Evolutionary conservation across 305 asterid genomes (phyloP).

Genomic region (Fraxinus sp.): DNA sequence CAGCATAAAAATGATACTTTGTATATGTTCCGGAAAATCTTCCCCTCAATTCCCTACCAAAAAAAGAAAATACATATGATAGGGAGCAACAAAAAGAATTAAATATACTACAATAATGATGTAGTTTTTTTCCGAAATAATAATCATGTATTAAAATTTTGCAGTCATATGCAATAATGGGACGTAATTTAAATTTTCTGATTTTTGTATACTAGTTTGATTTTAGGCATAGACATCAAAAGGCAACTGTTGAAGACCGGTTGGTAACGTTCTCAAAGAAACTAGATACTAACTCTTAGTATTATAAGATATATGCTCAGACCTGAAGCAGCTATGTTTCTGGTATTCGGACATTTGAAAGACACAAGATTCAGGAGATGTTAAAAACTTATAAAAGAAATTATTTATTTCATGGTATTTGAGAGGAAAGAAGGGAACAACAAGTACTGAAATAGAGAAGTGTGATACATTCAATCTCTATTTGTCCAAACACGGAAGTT

Average conservation of each 20-base stretch:
- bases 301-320: not conserved
- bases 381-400: not conserved
- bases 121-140: not conserved
- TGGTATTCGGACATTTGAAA: not conserved
- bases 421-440: not conserved
- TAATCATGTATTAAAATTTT: not conserved
- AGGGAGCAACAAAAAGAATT: not conserved
- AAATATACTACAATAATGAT: not conserved
- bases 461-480: not conserved
- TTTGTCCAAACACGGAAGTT: not conserved
- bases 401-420: not conserved
- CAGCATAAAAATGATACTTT: slow-evolving; percentile 18
- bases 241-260: not conserved
- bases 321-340: not conserved
- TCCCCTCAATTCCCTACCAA: slow-evolving; percentile 9
- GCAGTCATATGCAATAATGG: not conserved
- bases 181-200: not conserved
- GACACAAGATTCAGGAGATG: not conserved
- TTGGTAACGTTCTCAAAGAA: not conserved
- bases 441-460: not conserved
- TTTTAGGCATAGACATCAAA: not conserved
- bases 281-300: not conserved
- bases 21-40: not conserved
- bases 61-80: not conserved
- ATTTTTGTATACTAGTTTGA: not conserved